Evolutionary conservation across 1,284 basidiomycete species (phyloP).

Genomic region (Irpex rosettiformis): DNA sequence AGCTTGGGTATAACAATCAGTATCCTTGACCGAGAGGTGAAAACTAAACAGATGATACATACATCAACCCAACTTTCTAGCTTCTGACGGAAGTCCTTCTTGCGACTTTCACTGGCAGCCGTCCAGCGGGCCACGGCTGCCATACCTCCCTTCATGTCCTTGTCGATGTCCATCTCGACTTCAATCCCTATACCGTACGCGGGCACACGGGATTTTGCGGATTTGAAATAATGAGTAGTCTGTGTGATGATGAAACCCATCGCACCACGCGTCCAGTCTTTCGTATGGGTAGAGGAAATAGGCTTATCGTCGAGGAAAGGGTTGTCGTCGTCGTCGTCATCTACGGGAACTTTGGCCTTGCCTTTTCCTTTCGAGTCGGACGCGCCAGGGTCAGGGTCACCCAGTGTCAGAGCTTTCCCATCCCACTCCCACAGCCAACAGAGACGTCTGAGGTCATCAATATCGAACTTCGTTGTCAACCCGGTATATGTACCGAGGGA

Average conservation of each 20-base stretch:
- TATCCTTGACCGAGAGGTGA: not conserved
- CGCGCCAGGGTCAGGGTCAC: conserved; percentile 20
- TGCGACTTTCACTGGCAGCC: conserved; percentile 56
- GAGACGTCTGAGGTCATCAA: conserved; percentile 65
- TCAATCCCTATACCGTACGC: conserved; percentile 82
- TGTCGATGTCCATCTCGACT: conserved; percentile 79
- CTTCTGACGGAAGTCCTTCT: conserved; percentile 54
- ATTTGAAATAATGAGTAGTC: conserved; percentile 65
- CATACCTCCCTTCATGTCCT: conserved; percentile 74
- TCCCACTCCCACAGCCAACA: conserved; percentile 92
- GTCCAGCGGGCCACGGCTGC: conserved; percentile 84
- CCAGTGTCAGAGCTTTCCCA: conserved; percentile 36
- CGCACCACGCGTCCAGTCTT: conserved; percentile 72
- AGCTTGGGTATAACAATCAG: conserved; percentile 36
- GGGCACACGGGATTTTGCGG: conserved; percentile 61
- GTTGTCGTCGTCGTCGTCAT: conserved; percentile 58
- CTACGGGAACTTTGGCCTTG: not conserved
- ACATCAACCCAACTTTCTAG: conserved; percentile 65
- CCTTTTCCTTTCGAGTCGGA: conserved; percentile 18
- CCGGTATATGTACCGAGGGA: conserved; percentile 68
- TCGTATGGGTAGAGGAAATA: conserved; percentile 31
- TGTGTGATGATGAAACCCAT: conserved; percentile 75
- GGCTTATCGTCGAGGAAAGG: conserved; percentile 56
- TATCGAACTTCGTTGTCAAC: conserved; percentile 55
- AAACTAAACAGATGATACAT: conserved; percentile 4